These are phyloP conservation scores for Heliophila coronopifolia DNA, from an alignment of 441 rosid species.

Conservation along the genomic window DNA sequence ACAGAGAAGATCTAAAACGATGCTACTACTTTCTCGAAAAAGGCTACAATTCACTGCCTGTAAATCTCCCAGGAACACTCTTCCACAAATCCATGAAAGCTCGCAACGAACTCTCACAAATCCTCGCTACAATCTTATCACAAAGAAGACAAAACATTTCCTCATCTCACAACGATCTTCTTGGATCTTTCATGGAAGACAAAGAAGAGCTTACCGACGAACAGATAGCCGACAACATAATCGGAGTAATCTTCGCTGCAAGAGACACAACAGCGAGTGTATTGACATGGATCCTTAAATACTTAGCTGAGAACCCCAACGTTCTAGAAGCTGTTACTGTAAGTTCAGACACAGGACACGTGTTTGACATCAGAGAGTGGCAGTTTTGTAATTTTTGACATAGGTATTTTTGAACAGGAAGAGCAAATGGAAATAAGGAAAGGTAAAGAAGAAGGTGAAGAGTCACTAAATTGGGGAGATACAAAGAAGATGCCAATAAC, in stretches of 20 bases:
- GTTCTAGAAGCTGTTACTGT: conserved; percentile 68
- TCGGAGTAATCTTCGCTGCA: conserved; percentile 97
- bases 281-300: conserved; percentile 83
- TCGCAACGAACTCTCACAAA: too few species aligned
- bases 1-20: conserved; percentile 45
- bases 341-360: too few species aligned
- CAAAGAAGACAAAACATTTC: too few species aligned
- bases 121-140: too few species aligned
- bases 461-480: conserved; percentile 65
- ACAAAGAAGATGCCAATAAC: conserved; percentile 77
- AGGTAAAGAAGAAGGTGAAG: conserved; percentile 42
- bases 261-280: conserved; percentile 92
- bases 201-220: conserved; percentile 39
- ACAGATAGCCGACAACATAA: conserved; percentile 68
- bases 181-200: conserved; percentile 58
- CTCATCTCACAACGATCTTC: too few species aligned
- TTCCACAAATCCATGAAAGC: too few species aligned
- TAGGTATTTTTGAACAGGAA: too few species aligned
- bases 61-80: conserved; percentile 67
- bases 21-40: conserved; percentile 62
- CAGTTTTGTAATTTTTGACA: too few species aligned
- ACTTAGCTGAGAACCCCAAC: conserved; percentile 55
- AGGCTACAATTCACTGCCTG: conserved; percentile 85
- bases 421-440: conserved; percentile 60
- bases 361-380: too few species aligned